Conservation (phyloP, 305 asterid genomes). For the Solanum hybrid region DNA sequence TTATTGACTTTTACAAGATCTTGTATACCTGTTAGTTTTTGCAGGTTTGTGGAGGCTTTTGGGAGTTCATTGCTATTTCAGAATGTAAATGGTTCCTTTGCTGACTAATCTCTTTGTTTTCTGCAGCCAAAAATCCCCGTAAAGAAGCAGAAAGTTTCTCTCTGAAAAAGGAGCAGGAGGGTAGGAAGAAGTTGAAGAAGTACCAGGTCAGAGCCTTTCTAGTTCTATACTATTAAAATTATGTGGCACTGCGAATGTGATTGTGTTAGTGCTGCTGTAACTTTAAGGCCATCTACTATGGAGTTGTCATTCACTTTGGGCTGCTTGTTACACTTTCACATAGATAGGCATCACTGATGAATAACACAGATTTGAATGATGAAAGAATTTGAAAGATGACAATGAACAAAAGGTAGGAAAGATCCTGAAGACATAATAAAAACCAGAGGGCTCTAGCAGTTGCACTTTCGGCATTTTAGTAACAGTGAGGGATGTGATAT, state of each 20-base stretch:
- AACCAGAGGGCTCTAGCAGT: background rate
- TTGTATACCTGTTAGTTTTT: background rate
- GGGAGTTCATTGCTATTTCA: background rate
- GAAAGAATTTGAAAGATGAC: background rate
- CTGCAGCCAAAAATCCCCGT: slow-evolving; percentile 32
- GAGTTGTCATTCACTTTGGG: background rate
- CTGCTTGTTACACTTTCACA: background rate
- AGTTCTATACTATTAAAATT: slow-evolving; percentile 6
- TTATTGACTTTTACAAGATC: background rate
- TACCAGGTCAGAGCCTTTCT: slow-evolving; percentile 56
- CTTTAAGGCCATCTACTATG: background rate
- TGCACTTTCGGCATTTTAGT: background rate
- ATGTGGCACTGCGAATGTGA: slow-evolving; percentile 11
- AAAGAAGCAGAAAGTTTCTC: slow-evolving; percentile 50
- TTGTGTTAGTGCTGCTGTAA: background rate
- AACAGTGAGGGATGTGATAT: background rate
- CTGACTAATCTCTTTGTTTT: slow-evolving; percentile 13
- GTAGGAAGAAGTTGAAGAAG: slow-evolving; percentile 51
- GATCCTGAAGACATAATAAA: background rate
- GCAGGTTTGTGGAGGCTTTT: background rate
- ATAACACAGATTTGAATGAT: background rate
- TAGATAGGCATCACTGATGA: background rate
- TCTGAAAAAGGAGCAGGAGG: slow-evolving; percentile 54
- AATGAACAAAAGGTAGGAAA: background rate
- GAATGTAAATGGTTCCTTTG: background rate